A percentile compares a stretch with the other conserved stretches of the same genome.
Conservation (phyloP, 352 stramenopile species). For the Phytophthora hibernalis region DNA sequence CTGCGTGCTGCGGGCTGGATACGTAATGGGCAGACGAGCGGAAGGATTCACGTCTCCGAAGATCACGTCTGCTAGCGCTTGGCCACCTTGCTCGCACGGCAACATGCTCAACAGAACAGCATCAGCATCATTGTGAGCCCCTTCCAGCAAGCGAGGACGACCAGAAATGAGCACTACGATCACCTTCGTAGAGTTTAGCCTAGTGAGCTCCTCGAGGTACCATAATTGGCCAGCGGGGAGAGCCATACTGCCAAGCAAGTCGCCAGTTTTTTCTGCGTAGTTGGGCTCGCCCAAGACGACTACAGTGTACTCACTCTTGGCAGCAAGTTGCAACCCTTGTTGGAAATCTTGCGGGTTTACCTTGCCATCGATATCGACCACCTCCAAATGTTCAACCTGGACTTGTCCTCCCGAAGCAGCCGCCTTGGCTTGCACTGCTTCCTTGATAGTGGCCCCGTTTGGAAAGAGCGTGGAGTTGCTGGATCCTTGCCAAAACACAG, state of each 20-base stretch:
- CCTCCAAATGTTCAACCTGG: constrained; percentile 47
- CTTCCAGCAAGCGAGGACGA: constrained; percentile 63
- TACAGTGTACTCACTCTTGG: constrained; percentile 73
- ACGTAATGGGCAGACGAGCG: constrained; percentile 83
- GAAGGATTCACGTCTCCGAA: constrained; percentile 77
- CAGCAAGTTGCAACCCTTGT: constrained; percentile 47
- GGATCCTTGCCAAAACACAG: constrained; percentile 73
- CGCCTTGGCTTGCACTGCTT: constrained; percentile 41
- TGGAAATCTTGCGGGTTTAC: constrained; percentile 47
- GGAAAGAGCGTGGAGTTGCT: constrained; percentile 67
- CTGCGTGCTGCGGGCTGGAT: constrained; percentile 53
- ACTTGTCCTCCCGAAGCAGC: constrained; percentile 5
- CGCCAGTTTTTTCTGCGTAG: constrained; percentile 87
- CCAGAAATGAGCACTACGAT: constrained; percentile 76
- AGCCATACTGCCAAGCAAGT: constrained; percentile 62
- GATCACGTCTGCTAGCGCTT: constrained; percentile 74
- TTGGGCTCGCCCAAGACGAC: constrained; percentile 75
- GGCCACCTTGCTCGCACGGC: constrained; percentile 80
- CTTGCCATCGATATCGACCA: constrained; percentile 59
- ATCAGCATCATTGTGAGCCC: constrained; percentile 47
- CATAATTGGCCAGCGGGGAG: constrained; percentile 62
- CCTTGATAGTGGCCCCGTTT: constrained; percentile 65
- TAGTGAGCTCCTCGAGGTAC: constrained; percentile 68
- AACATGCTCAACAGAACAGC: constrained; percentile 79
- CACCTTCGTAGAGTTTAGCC: constrained; percentile 68